Evolutionary conservation across 768 basidiomycete species (phyloP).

Genomic region (Termitomyces sp.): DNA sequence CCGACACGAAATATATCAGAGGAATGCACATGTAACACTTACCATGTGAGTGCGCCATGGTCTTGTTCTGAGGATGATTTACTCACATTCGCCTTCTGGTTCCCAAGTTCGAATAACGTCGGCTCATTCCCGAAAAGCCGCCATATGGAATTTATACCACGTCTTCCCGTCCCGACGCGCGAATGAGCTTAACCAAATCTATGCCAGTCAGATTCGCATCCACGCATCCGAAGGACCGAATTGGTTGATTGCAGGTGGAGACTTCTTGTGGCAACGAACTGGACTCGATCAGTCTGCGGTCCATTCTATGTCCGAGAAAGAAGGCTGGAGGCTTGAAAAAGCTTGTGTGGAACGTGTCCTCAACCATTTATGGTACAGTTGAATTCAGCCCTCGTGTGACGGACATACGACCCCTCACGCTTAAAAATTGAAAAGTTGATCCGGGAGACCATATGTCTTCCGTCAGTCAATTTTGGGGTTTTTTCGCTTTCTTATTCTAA

Average conservation of each 20-base stretch:
- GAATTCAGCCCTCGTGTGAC: not conserved
- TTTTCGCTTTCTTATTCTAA: not conserved
- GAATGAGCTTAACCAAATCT: not conserved
- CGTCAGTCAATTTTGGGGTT: not conserved
- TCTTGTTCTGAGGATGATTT: not conserved
- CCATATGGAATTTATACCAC: not conserved
- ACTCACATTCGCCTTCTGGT: not conserved
- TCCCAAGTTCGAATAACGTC: not conserved
- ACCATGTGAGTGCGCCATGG: not conserved
- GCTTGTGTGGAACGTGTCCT: not conserved
- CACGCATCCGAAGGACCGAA: not conserved
- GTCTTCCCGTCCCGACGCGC: not conserved
- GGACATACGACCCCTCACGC: not conserved
- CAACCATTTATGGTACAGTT: not conserved
- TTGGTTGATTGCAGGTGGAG: not conserved
- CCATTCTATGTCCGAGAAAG: not conserved
- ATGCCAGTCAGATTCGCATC: not conserved
- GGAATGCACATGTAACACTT: not conserved
- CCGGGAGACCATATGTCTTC: constrained; percentile 2
- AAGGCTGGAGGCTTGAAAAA: not conserved
- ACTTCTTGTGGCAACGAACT: not conserved
- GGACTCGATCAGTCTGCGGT: not conserved
- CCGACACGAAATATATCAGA: not conserved
- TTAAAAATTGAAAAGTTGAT: not conserved
- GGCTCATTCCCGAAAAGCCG: not conserved